A percentile compares a stretch with the other conserved stretches of the same genome.
phyloP scores from a whole-genome alignment of 495 filamentous ascomycete species.

The Amorphotheca resinae region DNA sequence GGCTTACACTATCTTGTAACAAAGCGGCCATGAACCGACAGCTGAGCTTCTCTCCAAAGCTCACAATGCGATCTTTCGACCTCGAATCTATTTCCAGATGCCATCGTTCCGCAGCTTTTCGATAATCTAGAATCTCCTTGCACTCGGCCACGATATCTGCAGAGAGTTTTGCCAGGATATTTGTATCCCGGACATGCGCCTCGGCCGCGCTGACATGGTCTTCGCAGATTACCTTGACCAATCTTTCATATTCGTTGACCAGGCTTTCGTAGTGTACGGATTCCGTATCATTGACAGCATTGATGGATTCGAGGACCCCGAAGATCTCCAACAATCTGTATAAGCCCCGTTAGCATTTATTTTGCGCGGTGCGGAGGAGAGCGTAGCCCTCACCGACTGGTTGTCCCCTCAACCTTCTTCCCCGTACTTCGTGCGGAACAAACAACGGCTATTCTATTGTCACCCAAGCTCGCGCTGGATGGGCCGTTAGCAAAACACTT shows the following conservation, averaged over 20 bases:
- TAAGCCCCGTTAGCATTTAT: neutral
- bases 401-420: slow-evolving; percentile 85
- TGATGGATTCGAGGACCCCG: slow-evolving; percentile 58
- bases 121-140: slow-evolving; percentile 41
- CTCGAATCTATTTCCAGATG: slow-evolving; percentile 62
- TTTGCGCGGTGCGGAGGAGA: neutral
- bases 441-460: slow-evolving; percentile 69
- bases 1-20: slow-evolving; percentile 48
- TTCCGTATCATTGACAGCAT: slow-evolving; percentile 49
- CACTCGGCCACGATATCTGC: slow-evolving; percentile 65
- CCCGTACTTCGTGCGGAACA: slow-evolving; percentile 87
- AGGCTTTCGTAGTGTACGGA: slow-evolving; percentile 48
- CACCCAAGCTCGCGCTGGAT: slow-evolving; percentile 49
- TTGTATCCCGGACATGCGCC: slow-evolving; percentile 43
- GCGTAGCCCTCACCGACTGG: slow-evolving; percentile 63
- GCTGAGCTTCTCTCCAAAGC: slow-evolving; percentile 86
- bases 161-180: slow-evolving; percentile 44
- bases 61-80: slow-evolving; percentile 80
- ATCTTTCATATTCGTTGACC: slow-evolving; percentile 52
- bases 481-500: slow-evolving; percentile 1
- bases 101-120: slow-evolving; percentile 42
- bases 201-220: slow-evolving; percentile 62
- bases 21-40: slow-evolving; percentile 77
- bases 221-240: slow-evolving; percentile 60
- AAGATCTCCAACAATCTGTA: slow-evolving; percentile 37